Base-by-base conservation (phyloP, 2,329 filamentous ascomycete species). In the Colletotrichum caudatum region DNA sequence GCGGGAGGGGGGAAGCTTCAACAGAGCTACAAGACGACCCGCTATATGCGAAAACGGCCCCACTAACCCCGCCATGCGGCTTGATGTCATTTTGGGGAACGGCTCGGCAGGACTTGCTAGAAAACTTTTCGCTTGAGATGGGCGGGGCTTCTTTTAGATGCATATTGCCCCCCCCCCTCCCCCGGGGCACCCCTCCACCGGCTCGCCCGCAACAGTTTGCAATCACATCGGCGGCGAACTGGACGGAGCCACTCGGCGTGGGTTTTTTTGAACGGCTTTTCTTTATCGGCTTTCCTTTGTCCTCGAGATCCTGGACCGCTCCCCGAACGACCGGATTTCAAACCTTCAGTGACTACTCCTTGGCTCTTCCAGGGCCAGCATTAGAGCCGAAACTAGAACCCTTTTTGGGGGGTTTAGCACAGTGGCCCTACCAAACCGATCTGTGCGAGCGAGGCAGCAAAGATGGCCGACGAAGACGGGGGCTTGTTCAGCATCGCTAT, bases 401-500 rank as follows among this genome's bases (percentile, higher is more conserved):
- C 4, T 48, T 48, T 12, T 48, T 23, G 12, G 2, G 2, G 29
- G n/a, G 4, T 3, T 29, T 18, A 26, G 39, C 23, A 33, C 9
- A 6, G 12, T 51, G 20, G 16, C 33, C 20, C 33, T n/a, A 11
- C 37, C 14, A 41, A 14, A 37, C 26, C 29, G 29, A 29, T 29
- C 18, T 16, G 41, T 35, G 41, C 6, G 18, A 48, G 44, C 35
- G 3, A 18, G 20, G 9, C 46, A 66, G 41, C 16, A 16, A 48
- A 48, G 23, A 72, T 72, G 70, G 29, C 62, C 23, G 74, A 77
- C 54, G 74, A 74, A 18, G 80, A 82, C 41, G 77, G 77, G n/a
- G 81, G 78, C 44, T 71, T 81, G 8, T 75, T 80, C 74, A 76
- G 74, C 73, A 80, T 81, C 59, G 74, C 74, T 64, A 74, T 81